Conservation (phyloP, 106 monocot genomes). For the Vanilla planifolia region DNA sequence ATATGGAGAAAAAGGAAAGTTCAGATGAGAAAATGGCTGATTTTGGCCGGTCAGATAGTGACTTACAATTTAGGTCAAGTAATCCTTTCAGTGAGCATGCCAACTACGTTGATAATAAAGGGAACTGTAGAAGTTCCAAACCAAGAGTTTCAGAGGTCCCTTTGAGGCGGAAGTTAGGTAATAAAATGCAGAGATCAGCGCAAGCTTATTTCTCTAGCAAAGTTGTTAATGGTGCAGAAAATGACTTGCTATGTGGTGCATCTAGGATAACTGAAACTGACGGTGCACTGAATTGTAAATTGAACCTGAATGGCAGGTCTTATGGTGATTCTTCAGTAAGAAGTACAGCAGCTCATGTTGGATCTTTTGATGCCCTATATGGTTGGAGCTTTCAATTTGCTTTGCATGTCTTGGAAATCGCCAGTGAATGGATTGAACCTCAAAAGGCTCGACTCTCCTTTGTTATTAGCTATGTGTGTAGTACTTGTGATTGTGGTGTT, state of each 20-base stretch:
- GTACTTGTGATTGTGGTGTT: conserved; percentile 24
- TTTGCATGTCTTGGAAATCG: conserved; percentile 27
- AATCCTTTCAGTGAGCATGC: conserved; percentile 5
- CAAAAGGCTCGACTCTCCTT: conserved; percentile 50
- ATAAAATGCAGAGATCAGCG: conserved; percentile 12
- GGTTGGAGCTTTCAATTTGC: conserved; percentile 25
- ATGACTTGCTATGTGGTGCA: conserved; percentile 19
- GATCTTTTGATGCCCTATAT: conserved; percentile 15
- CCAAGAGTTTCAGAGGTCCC: conserved; percentile 13
- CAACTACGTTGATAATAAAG: conserved; percentile 13
- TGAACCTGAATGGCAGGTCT: background rate
- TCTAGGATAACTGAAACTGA: conserved; percentile 11
- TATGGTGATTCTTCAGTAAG: conserved; percentile 10
- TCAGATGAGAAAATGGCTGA: conserved; percentile 10
- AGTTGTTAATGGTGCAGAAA: conserved; percentile 10
- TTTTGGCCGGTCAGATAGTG: conserved; percentile 9
- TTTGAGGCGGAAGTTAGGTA: conserved; percentile 20
- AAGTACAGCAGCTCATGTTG: conserved; percentile 8
- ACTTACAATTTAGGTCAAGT: conserved; percentile 11
- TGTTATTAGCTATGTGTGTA: conserved; percentile 16
- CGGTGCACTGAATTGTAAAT: conserved; percentile 3
- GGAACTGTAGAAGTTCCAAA: conserved; percentile 25
- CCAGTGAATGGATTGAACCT: conserved; percentile 42
- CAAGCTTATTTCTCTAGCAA: conserved; percentile 7
- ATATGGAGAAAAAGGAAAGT: conserved; percentile 20